These are phyloP conservation scores for Alternaria postmessia DNA, from an alignment of 2,329 filamentous ascomycete genomes.

Conservation along the genomic window DNA sequence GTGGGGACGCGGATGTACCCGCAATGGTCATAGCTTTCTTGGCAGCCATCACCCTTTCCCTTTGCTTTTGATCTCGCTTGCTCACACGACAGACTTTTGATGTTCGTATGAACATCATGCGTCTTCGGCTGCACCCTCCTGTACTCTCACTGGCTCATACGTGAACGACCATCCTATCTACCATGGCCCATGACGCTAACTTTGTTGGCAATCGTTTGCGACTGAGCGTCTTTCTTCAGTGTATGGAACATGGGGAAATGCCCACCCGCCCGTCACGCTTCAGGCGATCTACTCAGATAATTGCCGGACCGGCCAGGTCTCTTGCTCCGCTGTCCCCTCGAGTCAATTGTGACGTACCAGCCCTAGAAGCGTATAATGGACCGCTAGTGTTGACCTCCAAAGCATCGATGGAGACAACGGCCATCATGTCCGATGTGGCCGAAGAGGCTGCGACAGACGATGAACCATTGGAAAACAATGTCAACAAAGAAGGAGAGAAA, in stretches of 20 bases:
- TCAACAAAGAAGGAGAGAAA: background rate
- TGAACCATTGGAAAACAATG: background rate
- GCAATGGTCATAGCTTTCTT: constrained; percentile 29
- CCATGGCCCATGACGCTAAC: constrained; percentile 32
- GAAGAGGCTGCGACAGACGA: background rate
- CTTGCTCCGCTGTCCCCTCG: background rate
- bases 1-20: constrained; percentile 2
- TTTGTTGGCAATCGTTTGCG: constrained; percentile 39
- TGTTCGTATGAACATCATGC: background rate
- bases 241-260: constrained; percentile 27
- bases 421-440: background rate
- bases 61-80: background rate
- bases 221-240: constrained; percentile 34
- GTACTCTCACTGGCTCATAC: background rate
- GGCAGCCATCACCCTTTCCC: constrained; percentile 16
- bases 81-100: background rate
- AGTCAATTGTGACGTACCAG: background rate
- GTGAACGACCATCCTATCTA: background rate
- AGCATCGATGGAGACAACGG: background rate
- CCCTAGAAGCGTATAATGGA: background rate
- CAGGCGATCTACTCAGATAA: constrained; percentile 12
- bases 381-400: background rate
- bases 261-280: constrained; percentile 38
- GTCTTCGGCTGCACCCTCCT: background rate
- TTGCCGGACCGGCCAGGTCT: background rate